Conservation (phyloP, 2,329 filamentous ascomycete genomes). For the Chaetomium olivaceum region DNA sequence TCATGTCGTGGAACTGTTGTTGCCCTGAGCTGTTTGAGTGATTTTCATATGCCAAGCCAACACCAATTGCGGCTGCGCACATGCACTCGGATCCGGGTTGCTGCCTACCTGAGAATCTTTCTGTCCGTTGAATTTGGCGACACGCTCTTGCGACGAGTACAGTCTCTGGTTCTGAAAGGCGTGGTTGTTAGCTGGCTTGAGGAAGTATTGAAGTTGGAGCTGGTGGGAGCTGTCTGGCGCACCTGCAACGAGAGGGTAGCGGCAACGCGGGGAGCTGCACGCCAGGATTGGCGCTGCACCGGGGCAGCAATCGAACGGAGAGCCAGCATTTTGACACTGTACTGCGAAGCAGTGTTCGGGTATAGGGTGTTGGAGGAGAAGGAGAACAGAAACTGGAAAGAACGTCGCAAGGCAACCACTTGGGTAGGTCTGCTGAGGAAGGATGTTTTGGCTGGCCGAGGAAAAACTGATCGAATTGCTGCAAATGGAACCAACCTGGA, state of each 20-base stretch:
- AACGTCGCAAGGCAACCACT: constrained; percentile 13
- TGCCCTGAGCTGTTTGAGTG: constrained; percentile 26
- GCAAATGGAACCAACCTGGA: constrained; percentile 21
- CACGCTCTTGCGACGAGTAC: constrained; percentile 68
- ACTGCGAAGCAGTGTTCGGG: neutral
- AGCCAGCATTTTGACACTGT: constrained; percentile 66
- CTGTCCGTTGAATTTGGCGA: constrained; percentile 90
- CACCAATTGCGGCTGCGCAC: constrained; percentile 11
- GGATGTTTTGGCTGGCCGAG: constrained; percentile 17
- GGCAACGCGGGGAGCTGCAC: constrained; percentile 62
- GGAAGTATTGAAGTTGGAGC: constrained; percentile 7
- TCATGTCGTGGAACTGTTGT: constrained; percentile 19
- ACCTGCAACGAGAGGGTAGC: constrained; percentile 58
- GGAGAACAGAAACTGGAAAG: constrained; percentile 6
- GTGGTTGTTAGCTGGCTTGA: constrained; percentile 33
- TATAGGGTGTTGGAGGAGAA: neutral
- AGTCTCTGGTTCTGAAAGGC: constrained; percentile 53
- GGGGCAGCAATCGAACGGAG: constrained; percentile 75
- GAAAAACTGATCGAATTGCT: constrained; percentile 24
- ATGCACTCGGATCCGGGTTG: constrained; percentile 23
- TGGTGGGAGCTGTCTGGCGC: constrained; percentile 36
- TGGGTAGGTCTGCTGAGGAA: constrained; percentile 14
- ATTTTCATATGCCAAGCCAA: constrained; percentile 29
- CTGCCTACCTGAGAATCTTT: constrained; percentile 81
- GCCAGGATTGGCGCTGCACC: constrained; percentile 75